phyloP scores from a whole-genome alignment of 441 rosid genomes.

The Adansonia madagascariensis region DNA sequence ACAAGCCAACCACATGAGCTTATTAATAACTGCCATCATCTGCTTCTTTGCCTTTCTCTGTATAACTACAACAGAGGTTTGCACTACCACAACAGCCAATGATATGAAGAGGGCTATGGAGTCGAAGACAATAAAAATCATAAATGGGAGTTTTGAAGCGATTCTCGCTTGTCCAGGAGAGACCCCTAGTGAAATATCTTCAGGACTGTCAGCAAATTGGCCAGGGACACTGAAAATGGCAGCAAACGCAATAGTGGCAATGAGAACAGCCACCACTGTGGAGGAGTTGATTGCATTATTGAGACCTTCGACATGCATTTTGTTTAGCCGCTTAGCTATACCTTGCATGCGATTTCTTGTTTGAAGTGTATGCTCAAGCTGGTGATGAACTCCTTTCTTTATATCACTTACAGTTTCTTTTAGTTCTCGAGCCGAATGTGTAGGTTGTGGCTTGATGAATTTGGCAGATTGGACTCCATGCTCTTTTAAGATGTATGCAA shows the following conservation, averaged over 20 bases:
- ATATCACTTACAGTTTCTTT: slow-evolving; percentile 68
- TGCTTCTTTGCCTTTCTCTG: slow-evolving; percentile 58
- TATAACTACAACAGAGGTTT: slow-evolving; percentile 61
- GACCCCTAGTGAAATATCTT: slow-evolving; percentile 15
- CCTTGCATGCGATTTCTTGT: slow-evolving; percentile 61
- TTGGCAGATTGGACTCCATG: slow-evolving; percentile 64
- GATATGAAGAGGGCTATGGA: slow-evolving; percentile 65
- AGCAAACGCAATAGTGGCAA: slow-evolving; percentile 64
- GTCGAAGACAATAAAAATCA: slow-evolving; percentile 55
- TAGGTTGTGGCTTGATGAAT: slow-evolving; percentile 45
- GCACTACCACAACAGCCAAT: slow-evolving; percentile 63
- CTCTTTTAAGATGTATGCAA: slow-evolving; percentile 44
- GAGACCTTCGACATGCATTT: slow-evolving; percentile 60
- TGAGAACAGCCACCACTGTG: slow-evolving; percentile 64
- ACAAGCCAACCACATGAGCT: slow-evolving; percentile 72
- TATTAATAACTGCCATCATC: slow-evolving; percentile 67
- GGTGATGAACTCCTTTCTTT: slow-evolving; percentile 62
- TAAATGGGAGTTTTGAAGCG: slow-evolving; percentile 48
- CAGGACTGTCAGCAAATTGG: slow-evolving; percentile 45
- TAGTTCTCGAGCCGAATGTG: slow-evolving; percentile 51
- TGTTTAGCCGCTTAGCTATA: slow-evolving; percentile 61
- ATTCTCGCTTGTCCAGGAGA: slow-evolving; percentile 53
- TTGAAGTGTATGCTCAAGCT: slow-evolving; percentile 58
- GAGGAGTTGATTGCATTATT: slow-evolving; percentile 67
- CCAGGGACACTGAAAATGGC: slow-evolving; percentile 66